Percentiles rank a stretch among this genome's conserved stretches.
Conservation (phyloP, 805 yeast species). For the Ogataea angusta region DNA sequence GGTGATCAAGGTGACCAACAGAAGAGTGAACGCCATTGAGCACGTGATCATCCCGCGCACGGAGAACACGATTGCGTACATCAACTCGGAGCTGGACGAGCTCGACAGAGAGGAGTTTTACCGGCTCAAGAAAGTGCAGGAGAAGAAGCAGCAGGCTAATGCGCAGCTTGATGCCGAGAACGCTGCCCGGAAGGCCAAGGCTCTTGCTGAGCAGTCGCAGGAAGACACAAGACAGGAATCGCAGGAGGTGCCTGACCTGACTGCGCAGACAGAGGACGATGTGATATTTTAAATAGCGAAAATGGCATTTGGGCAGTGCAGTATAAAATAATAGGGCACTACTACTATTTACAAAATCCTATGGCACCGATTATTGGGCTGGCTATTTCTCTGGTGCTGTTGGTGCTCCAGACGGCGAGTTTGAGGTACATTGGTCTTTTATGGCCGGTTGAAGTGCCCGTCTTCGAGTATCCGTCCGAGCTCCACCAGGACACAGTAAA, state of each 20-base stretch:
- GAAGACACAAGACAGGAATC: neutral
- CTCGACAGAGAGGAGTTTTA: conserved; percentile 97
- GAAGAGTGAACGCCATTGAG: conserved; percentile 98
- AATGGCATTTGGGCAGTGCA: neutral
- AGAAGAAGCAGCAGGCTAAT: conserved; percentile 80
- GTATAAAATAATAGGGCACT: neutral
- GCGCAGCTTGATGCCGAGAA: conserved; percentile 62
- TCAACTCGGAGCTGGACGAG: conserved; percentile 95
- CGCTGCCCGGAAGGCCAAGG: conserved; percentile 29
- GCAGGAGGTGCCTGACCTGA: conserved; percentile 19
- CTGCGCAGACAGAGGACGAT: conserved; percentile 37
- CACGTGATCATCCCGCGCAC: conserved; percentile 98
- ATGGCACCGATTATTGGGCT: neutral
- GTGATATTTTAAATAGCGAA: conserved; percentile 32
- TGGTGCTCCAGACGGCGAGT: neutral
- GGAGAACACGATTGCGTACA: conserved; percentile 87
- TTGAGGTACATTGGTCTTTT: neutral
- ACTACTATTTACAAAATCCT: neutral
- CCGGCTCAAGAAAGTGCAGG: conserved; percentile 93
- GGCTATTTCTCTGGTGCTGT: neutral
- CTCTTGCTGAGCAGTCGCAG: neutral
- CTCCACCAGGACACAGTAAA: neutral
- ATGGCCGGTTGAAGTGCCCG: conserved; percentile 3
- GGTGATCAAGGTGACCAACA: conserved; percentile 94
- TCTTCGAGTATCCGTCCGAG: conserved; percentile 6